Conservation (phyloP, 179 eudicot genomes). For the Beta macrorhiza region DNA sequence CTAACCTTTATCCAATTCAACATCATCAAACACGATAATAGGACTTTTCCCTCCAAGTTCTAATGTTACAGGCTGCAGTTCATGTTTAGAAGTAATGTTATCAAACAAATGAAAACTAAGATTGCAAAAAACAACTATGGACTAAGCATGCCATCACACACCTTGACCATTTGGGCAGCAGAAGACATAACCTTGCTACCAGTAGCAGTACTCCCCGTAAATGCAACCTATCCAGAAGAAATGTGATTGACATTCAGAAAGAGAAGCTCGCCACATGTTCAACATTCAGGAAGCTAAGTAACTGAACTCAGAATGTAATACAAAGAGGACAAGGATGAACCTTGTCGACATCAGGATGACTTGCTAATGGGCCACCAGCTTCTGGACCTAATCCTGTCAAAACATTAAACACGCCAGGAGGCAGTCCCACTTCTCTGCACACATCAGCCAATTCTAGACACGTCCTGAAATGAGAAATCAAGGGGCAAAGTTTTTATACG, state of each 20-base stretch:
- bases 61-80: constrained; percentile 80
- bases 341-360: constrained; percentile 97
- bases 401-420: constrained; percentile 83
- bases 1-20: constrained; percentile 90
- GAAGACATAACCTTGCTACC: constrained; percentile 94
- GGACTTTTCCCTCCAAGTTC: constrained; percentile 99
- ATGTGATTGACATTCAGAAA: neutral
- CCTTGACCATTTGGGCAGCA: constrained; percentile 89
- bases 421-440: constrained; percentile 87
- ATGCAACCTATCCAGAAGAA: constrained; percentile 64
- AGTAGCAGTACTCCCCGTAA: constrained; percentile 91
- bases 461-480: constrained; percentile 49
- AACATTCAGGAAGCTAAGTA: neutral
- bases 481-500: neutral
- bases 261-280: neutral
- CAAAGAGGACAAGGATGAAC: constrained; percentile 36
- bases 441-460: constrained; percentile 88
- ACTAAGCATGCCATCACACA: constrained; percentile 24
- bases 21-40: constrained; percentile 90
- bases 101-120: constrained; percentile 5
- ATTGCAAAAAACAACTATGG: neutral
- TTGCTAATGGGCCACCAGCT: constrained; percentile 93
- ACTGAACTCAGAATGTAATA: constrained; percentile 7
- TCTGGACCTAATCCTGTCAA: constrained; percentile 88
- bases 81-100: constrained; percentile 15